These are phyloP conservation scores for Schwanniomyces sp. DNA, from an alignment of 805 yeast genomes.

Conservation along the genomic window DNA sequence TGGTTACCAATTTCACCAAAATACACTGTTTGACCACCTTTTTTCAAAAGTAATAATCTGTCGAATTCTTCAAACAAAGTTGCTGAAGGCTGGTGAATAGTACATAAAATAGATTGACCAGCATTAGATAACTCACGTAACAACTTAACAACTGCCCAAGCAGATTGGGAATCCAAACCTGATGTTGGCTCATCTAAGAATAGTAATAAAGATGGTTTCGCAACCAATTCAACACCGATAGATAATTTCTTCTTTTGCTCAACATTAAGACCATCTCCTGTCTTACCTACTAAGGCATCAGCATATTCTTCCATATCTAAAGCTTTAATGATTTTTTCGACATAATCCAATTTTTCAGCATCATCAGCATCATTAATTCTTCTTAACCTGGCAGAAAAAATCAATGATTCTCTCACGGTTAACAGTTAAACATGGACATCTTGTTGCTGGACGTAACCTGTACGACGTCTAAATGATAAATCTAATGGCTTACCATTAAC, in stretches of 20 bases:
- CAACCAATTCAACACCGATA: slow-evolving; percentile 18
- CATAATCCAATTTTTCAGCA: slow-evolving; percentile 22
- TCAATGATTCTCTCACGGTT: slow-evolving; percentile 30
- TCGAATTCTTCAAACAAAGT: slow-evolving; percentile 42
- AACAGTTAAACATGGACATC: slow-evolving; percentile 32
- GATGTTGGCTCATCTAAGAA: slow-evolving; percentile 67
- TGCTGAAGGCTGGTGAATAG: slow-evolving; percentile 56
- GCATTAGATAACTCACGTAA: slow-evolving; percentile 44
- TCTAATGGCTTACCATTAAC: slow-evolving; percentile 25
- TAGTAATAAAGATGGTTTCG: slow-evolving; percentile 35
- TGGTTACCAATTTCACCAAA: slow-evolving; percentile 21
- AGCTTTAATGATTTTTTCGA: slow-evolving; percentile 23
- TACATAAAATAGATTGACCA: slow-evolving; percentile 69
- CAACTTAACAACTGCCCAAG: slow-evolving; percentile 57
- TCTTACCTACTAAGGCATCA: slow-evolving; percentile 15
- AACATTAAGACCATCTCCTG: slow-evolving; percentile 17
- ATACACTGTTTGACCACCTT: slow-evolving; percentile 24
- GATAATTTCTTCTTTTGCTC: slow-evolving; percentile 18
- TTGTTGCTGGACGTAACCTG: slow-evolving; percentile 36
- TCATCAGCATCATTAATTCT: slow-evolving; percentile 19
- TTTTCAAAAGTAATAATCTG: slow-evolving; percentile 27
- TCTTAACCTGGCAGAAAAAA: slow-evolving; percentile 25
- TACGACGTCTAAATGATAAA: slow-evolving; percentile 29
- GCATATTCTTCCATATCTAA: slow-evolving; percentile 22
- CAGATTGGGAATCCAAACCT: slow-evolving; percentile 58